Evolutionary conservation across 805 yeast genomes (phyloP).

Genomic region (Yarrowia sp.): DNA sequence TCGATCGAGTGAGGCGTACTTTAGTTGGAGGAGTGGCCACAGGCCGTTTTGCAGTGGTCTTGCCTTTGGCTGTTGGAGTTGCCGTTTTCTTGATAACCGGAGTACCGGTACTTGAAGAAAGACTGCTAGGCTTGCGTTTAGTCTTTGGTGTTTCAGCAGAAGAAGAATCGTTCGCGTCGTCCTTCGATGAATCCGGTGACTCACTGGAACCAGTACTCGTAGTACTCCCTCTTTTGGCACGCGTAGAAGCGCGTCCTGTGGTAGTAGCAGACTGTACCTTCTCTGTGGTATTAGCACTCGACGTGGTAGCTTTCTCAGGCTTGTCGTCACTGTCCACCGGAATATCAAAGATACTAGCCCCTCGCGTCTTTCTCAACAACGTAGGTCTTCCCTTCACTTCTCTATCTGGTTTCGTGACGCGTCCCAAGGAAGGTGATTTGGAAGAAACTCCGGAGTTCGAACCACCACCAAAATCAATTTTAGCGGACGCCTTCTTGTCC

Average conservation of each 20-base stretch:
- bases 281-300: too few species aligned
- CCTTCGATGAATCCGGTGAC: too few species aligned
- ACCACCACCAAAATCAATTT: not conserved
- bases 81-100: not conserved
- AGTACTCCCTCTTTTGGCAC: not conserved
- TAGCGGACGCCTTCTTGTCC: not conserved
- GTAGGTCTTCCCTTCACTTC: not conserved
- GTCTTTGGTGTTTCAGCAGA: not conserved
- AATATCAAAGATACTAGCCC: slow-evolving; percentile 12
- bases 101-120: too few species aligned
- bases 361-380: slow-evolving; percentile 4
- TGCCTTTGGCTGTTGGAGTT: not conserved
- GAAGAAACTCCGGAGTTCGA: too few species aligned
- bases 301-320: too few species aligned
- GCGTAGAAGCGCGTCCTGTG: not conserved
- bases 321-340: too few species aligned
- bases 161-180: too few species aligned
- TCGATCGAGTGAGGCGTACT: slow-evolving; percentile 3
- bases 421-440: slow-evolving; percentile 1
- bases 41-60: not conserved
- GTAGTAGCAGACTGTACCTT: too few species aligned
- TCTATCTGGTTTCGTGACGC: slow-evolving; percentile 16
- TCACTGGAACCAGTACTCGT: not conserved
- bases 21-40: not conserved
- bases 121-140: not conserved